These are phyloP conservation scores for Prunus mira DNA, from an alignment of 306 rosid genomes.

Conservation along the genomic window DNA sequence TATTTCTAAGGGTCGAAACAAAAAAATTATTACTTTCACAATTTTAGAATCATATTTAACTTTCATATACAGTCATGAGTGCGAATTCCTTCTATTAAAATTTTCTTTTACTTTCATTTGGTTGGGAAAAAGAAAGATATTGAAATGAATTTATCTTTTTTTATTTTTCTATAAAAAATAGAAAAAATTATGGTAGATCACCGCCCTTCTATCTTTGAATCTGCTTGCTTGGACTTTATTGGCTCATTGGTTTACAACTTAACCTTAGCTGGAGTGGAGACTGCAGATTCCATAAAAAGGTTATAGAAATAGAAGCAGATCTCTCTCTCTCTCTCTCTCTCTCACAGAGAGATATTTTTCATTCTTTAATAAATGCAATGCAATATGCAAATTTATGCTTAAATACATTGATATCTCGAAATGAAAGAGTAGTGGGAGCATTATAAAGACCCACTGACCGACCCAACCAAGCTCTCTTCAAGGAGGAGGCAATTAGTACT, in stretches of 20 bases:
- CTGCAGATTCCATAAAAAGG: background rate
- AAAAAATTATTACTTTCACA: too few species aligned
- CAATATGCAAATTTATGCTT: background rate
- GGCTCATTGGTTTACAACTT: background rate
- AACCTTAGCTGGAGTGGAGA: background rate
- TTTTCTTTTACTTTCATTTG: too few species aligned
- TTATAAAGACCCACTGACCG: background rate
- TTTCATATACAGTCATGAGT: too few species aligned
- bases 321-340: background rate
- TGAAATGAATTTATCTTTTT: background rate
- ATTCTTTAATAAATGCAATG: background rate
- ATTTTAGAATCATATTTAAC: too few species aligned
- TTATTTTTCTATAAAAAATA: background rate
- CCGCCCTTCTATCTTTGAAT: background rate
- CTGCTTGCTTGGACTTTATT: background rate
- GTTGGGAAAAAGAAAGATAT: too few species aligned
- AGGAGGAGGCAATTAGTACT: background rate
- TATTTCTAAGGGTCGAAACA: too few species aligned
- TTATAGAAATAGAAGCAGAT: background rate
- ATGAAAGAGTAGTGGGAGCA: background rate
- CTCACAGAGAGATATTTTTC: background rate
- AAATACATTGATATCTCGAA: background rate
- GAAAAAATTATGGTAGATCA: background rate
- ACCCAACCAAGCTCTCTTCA: background rate
- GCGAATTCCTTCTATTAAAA: too few species aligned